Base-by-base conservation (phyloP, 441 rosid species). In the Corymbia calophylla region DNA sequence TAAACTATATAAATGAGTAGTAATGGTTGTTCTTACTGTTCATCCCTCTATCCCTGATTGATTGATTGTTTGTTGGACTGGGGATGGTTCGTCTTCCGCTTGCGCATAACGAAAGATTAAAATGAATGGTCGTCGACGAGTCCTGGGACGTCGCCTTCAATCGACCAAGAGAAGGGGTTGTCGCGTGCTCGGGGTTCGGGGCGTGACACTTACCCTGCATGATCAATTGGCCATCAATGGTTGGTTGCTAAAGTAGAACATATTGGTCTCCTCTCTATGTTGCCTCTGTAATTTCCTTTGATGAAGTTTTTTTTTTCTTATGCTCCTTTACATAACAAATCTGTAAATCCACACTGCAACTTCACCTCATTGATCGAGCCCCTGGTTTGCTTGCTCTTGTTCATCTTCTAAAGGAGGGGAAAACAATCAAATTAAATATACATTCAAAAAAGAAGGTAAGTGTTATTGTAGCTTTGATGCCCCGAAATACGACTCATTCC, bases 381-480 rank as follows among this genome's bases (percentile, higher is more conserved):
- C 11, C 32, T 1, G 6, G 35, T 14, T n/a, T 64, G 21, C 35
- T 31, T 17, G 12, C 5, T 7, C 23, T 1, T 66, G 23, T 31
- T 9, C 23, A 1, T 66, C 77, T 66, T 66, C 31, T 35, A 17
- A 66, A 66, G 17, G 17, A 64, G 1, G 19, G 5, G 9, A 64
- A 64, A 64, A 15, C 32, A n/a, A 3, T 35, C 35, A 14, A 64
- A 64, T 29, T 64, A 14, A n/a, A 64, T 62, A 29, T 62, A 1
- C 13, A 0, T 13, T 62, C 2, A 29, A 62, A 62, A 62, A 62
- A 35, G 32, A 62, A 29, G 68, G 68, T 62, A 29, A 29, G 32
- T 53, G 17, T 15, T 53, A 53, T 5, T 1, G 18, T 5, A 53
- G 0, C 5, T 14, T 1, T 14, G 7, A 15, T 53, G 7, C 18